Evolutionary conservation across 208 protist genomes (phyloP).

Genomic region (Leishmania arabica): DNA sequence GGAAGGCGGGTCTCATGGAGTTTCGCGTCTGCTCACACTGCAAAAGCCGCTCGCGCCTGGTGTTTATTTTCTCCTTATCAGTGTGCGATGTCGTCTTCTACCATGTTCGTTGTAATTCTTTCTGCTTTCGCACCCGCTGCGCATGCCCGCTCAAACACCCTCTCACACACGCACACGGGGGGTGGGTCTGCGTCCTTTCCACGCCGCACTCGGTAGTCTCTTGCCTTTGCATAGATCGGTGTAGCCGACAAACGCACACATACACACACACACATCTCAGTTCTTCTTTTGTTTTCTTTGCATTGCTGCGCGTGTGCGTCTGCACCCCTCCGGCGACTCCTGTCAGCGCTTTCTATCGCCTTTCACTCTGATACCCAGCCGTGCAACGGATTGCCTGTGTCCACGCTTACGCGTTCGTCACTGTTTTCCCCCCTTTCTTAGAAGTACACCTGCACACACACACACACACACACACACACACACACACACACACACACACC

Average conservation of each 20-base stretch:
- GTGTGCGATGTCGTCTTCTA: neutral
- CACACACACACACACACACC: neutral
- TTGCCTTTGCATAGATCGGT: neutral
- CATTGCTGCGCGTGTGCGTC: neutral
- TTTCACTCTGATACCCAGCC: neutral
- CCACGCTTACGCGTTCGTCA: neutral
- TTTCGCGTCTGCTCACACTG: neutral
- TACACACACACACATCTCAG: neutral
- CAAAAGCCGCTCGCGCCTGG: neutral
- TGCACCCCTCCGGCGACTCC: neutral
- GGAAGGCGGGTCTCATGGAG: neutral
- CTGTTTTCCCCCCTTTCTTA: neutral
- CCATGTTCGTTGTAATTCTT: neutral
- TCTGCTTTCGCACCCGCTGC: neutral
- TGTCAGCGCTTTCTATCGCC: constrained; percentile 4
- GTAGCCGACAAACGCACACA: constrained; percentile 3
- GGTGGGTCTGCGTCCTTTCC: neutral
- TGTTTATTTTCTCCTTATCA: neutral
- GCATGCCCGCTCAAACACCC: neutral
- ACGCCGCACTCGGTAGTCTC: neutral
- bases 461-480: neutral
- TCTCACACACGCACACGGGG: neutral
- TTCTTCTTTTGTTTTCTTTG: constrained; percentile 23
- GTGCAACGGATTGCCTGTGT: neutral
- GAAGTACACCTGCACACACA: neutral